A percentile compares a stretch with the other conserved stretches of the same genome.
phyloP scores from a whole-genome alignment of 2,329 filamentous ascomycete genomes.

The Lecanicillium sp. region DNA sequence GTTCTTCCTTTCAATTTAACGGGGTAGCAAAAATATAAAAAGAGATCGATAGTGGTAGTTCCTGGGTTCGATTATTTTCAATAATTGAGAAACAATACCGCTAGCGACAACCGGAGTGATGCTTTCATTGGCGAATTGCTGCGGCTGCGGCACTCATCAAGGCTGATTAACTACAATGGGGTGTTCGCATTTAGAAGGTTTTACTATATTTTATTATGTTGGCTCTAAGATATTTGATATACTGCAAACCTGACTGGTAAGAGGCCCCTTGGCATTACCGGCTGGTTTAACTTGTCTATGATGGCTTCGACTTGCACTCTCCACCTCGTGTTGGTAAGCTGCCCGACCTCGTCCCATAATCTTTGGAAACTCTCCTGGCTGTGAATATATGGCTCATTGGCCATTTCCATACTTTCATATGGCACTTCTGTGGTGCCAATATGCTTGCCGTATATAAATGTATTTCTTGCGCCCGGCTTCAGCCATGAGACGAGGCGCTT shows the following conservation, averaged over 20 bases:
- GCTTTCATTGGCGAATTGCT: too few species aligned
- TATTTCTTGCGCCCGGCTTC: constrained; percentile 33
- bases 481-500: constrained; percentile 37
- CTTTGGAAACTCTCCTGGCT: constrained; percentile 40
- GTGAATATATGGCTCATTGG: constrained; percentile 35
- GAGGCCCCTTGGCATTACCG: neutral
- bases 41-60: too few species aligned
- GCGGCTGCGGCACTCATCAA: too few species aligned
- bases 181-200: too few species aligned
- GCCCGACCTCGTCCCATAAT: constrained; percentile 47
- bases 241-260: constrained; percentile 6
- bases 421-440: constrained; percentile 30
- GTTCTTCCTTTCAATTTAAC: too few species aligned
- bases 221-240: constrained; percentile 8
- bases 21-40: too few species aligned
- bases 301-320: constrained; percentile 31
- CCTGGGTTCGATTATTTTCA: too few species aligned
- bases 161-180: too few species aligned
- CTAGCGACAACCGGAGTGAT: too few species aligned
- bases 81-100: too few species aligned
- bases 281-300: neutral
- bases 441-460: constrained; percentile 44
- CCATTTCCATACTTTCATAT: constrained; percentile 13
- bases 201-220: too few species aligned
- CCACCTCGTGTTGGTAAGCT: constrained; percentile 41